phyloP scores from a whole-genome alignment of 2,329 filamentous ascomycete genomes.

The Colletotrichum limetticola region DNA sequence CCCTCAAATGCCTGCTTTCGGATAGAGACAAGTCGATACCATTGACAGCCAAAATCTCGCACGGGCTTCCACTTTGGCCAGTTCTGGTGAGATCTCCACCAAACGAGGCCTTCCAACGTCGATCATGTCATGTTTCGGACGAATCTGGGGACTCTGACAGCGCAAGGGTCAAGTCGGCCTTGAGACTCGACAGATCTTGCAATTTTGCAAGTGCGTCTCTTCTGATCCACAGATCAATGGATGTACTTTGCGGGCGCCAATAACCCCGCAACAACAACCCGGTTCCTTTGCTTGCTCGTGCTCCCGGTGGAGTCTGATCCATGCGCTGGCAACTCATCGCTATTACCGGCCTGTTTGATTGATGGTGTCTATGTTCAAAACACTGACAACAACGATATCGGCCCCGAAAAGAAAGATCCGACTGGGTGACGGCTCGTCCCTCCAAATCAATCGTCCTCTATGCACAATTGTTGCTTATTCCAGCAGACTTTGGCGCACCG shows the following conservation, averaged over 20 bases:
- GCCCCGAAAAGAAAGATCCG: background rate
- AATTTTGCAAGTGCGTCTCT: background rate
- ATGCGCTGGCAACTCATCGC: slow-evolving; percentile 20
- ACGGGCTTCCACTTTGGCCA: background rate
- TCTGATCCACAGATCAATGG: background rate
- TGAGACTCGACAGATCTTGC: slow-evolving; percentile 1
- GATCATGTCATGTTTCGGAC: slow-evolving; percentile 18
- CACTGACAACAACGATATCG: background rate
- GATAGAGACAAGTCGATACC: background rate
- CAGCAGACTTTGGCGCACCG: background rate
- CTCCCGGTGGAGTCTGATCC: background rate
- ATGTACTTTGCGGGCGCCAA: background rate
- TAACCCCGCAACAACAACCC: background rate
- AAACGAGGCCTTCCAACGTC: background rate
- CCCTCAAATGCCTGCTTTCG: background rate
- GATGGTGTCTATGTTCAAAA: background rate
- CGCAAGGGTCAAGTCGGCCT: background rate
- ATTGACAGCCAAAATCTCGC: background rate
- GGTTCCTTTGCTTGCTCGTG: background rate
- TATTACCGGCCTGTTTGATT: background rate
- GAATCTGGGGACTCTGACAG: slow-evolving; percentile 1
- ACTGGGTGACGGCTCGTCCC: background rate
- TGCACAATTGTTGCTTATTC: slow-evolving; percentile 19
- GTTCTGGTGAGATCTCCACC: background rate
- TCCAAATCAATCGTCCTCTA: background rate